These are phyloP conservation scores for Pseudofabraea citricarpa DNA, from an alignment of 2,329 filamentous ascomycete species.

Conservation along the genomic window DNA sequence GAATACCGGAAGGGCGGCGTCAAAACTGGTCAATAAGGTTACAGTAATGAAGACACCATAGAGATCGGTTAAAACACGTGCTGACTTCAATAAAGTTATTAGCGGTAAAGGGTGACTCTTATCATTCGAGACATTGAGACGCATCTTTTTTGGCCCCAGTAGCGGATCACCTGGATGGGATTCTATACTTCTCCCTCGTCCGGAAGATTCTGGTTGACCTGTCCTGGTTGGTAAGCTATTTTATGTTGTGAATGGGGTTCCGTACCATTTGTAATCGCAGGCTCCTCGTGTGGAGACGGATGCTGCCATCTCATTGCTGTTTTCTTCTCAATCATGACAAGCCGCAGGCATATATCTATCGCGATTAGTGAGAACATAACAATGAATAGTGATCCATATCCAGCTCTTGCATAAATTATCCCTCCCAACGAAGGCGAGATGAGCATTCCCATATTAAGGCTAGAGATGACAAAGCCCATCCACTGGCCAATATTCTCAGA, in stretches of 20 bases:
- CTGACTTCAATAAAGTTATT: constrained; percentile 32
- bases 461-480: constrained; percentile 54
- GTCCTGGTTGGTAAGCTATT: too few species aligned
- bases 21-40: constrained; percentile 46
- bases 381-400: constrained; percentile 55
- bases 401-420: constrained; percentile 48
- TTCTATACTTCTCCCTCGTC: too few species aligned
- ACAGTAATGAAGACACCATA: constrained; percentile 39
- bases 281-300: neutral
- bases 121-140: neutral
- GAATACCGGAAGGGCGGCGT: constrained; percentile 50
- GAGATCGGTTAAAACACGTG: constrained; percentile 32
- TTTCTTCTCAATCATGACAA: constrained; percentile 53
- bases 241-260: too few species aligned
- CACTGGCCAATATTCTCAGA: constrained; percentile 53
- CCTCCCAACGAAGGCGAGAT: constrained; percentile 53
- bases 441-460: constrained; percentile 50
- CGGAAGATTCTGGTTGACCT: too few species aligned
- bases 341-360: constrained; percentile 47
- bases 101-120: constrained; percentile 16
- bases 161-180: constrained; percentile 10
- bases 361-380: constrained; percentile 49
- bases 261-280: neutral
- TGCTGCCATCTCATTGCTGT: constrained; percentile 42
- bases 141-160: constrained; percentile 6